Base-by-base conservation (phyloP, 2,329 filamentous ascomycete genomes). In the Graphilbum ipis-grandicollis region DNA sequence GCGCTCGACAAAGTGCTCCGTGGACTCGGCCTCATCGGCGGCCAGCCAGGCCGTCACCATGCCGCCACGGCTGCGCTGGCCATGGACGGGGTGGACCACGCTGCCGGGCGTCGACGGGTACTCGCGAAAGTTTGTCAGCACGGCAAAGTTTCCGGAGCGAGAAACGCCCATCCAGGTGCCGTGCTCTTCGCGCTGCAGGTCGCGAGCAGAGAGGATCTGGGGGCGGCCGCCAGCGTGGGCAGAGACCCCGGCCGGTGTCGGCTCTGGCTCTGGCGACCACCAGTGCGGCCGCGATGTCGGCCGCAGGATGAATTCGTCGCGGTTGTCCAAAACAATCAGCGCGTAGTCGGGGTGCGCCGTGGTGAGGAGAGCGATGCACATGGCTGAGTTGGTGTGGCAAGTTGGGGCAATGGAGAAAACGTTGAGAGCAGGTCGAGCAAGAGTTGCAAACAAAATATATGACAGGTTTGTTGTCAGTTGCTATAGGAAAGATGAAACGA, bases 351-450 rank as follows among this genome's bases (percentile, higher is more conserved):
- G 80, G 51, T 86, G 80, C 33, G 76, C 67, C 15, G 79, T 86
- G 19, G 79, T 82, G 40, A 83, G 60, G 33, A 86, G 62, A 34
- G 74, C 75, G 57, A 86, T 85, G 52, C 81, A 86, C 80, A 86
- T 86, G 39, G n/a, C n/a, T n/a, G n/a, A n/a, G n/a, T n/a, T n/a
- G n/a, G n/a, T n/a, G n/a, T n/a, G n/a, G n/a, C n/a, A n/a, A n/a
- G n/a, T n/a, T n/a, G n/a, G n/a, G n/a, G n/a, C n/a, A n/a, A n/a
- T n/a, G n/a, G n/a, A n/a, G n/a, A n/a, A n/a, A n/a, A n/a, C n/a
- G n/a, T n/a, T n/a, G n/a, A n/a, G n/a, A n/a, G n/a, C n/a, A n/a
- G n/a, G n/a, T n/a, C n/a, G n/a, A n/a, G n/a, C n/a, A n/a, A n/a
- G n/a, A n/a, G n/a, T n/a, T n/a, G n/a, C n/a, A n/a, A n/a, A n/a